These are phyloP conservation scores for Clavulina sp. DNA, from an alignment of 768 basidiomycete genomes.

Conservation along the genomic window DNA sequence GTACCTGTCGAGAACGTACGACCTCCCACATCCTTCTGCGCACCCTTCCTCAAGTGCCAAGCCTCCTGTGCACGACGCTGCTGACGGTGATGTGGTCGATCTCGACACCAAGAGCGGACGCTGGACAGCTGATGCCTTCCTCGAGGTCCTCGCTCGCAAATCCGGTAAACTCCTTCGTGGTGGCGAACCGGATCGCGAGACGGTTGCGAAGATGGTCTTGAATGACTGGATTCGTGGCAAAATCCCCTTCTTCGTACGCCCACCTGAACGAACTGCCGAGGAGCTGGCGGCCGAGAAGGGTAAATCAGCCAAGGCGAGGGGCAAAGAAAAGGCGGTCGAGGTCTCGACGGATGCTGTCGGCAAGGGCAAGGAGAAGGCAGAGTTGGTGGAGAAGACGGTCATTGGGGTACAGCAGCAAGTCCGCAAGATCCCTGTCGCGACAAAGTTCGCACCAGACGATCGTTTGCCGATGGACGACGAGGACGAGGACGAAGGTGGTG, in stretches of 20 bases:
- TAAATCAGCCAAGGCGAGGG: constrained; percentile 24
- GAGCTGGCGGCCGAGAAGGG: constrained; percentile 22
- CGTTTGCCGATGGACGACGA: constrained; percentile 29
- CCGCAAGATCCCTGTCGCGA: constrained; percentile 76
- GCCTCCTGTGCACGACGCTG: constrained; percentile 39
- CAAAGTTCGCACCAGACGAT: constrained; percentile 72
- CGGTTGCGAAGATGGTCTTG: constrained; percentile 85
- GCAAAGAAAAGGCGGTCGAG: no score
- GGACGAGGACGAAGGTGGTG: constrained; percentile 16
- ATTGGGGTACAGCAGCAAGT: constrained; percentile 72
- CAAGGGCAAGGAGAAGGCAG: constrained; percentile 43
- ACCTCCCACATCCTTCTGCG: no score
- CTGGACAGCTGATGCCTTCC: constrained; percentile 63
- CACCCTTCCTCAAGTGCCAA: no score
- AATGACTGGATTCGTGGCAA: constrained; percentile 96
- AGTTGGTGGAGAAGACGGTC: constrained; percentile 20
- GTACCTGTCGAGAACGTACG: constrained; percentile 11
- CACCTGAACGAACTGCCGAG: constrained; percentile 56
- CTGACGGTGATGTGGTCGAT: constrained; percentile 22
- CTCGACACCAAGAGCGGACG: constrained; percentile 12
- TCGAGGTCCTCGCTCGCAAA: constrained; percentile 74
- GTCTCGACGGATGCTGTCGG: constrained; percentile 16
- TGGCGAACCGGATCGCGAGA: constrained; percentile 84
- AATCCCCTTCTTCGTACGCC: constrained; percentile 90
- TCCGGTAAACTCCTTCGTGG: constrained; percentile 84